Evolutionary conservation across 345 rosid species (phyloP), one percentile per base, ranked within the genome.

Genomic region (Carallia pectinifolia): DNA sequence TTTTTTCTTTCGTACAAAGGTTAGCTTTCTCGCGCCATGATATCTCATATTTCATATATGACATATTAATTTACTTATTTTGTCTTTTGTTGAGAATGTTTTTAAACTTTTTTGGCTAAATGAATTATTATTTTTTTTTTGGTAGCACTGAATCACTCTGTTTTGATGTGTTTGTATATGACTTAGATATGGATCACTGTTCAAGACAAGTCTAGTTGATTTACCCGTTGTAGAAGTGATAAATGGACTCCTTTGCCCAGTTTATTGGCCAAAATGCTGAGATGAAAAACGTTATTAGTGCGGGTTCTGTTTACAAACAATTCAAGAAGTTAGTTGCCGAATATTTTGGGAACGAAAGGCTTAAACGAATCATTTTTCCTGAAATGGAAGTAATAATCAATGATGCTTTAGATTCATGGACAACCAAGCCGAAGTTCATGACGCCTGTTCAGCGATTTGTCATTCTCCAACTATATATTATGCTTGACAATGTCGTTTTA

Each of bases 121-220:
- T 33, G 34, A 1, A 33, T 33, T 4, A 33, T 33, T 33, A 33
- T 33, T 1, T 4, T 33, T 33, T 33, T 33, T 33, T 33, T 33
- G n/a, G 34, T 33, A 33, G 2, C 34, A 33, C 34, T 33, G 4
- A 33, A 33, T 33, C 34, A 33, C 6, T 1, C 6, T 56, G 60
- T 27, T 30, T 7, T 23, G 23, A 56, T 19, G 3, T 56, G 33
- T 33, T 6, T 56, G 6, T 60, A 30, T 17, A 15, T 7, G 7
- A 33, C 58, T 48, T 7, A 74, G 81, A 12, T 70, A 79, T 7
- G 73, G 79, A 6, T 40, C 73, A 6, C 7, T 74, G 38, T 70
- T 74, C 61, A 66, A 62, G 52, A 79, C 82, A 5, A 74, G 61
- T n/a, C 48, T 79, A 59, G 74, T 64, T 4, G 79, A 76, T n/a